These are phyloP conservation scores for Eucalyptus globulus DNA, from an alignment of 345 rosid species.

Conservation along the genomic window DNA sequence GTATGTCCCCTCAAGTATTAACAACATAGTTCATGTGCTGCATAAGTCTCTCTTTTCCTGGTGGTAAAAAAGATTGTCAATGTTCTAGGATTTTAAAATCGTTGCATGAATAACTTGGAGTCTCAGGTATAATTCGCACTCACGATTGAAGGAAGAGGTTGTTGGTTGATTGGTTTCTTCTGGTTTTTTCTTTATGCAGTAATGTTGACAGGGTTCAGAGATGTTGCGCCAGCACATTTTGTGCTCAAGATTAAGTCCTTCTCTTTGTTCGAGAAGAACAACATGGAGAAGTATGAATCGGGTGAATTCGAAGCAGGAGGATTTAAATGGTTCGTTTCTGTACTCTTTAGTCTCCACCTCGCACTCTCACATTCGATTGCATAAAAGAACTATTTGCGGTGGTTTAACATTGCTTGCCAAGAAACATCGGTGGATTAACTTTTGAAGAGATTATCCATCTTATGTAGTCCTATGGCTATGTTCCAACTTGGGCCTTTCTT, in stretches of 20 bases:
- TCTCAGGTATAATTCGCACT: background rate
- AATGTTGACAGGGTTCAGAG: background rate
- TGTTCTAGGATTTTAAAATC: background rate
- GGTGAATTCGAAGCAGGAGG: background rate
- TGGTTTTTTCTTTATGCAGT: background rate
- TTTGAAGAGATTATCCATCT: background rate
- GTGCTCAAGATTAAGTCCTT: background rate
- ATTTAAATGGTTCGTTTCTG: background rate
- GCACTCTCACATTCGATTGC: background rate
- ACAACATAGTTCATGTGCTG: background rate
- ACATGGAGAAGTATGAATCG: background rate
- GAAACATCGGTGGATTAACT: background rate
- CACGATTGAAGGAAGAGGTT: background rate
- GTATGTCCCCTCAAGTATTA: background rate
- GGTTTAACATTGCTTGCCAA: background rate
- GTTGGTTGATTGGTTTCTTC: background rate
- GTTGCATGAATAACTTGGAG: background rate
- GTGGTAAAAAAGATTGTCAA: background rate
- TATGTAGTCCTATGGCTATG: background rate
- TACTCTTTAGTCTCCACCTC: background rate
- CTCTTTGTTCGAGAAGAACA: background rate
- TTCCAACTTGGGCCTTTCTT: background rate
- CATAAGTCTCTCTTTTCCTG: background rate
- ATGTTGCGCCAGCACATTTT: background rate
- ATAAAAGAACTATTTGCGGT: background rate